A percentile compares a stretch with the other conserved stretches of the same genome.
These are phyloP conservation scores for Hypoxylon sp. DNA, from an alignment of 2,329 filamentous ascomycete genomes.

Conservation along the genomic window DNA sequence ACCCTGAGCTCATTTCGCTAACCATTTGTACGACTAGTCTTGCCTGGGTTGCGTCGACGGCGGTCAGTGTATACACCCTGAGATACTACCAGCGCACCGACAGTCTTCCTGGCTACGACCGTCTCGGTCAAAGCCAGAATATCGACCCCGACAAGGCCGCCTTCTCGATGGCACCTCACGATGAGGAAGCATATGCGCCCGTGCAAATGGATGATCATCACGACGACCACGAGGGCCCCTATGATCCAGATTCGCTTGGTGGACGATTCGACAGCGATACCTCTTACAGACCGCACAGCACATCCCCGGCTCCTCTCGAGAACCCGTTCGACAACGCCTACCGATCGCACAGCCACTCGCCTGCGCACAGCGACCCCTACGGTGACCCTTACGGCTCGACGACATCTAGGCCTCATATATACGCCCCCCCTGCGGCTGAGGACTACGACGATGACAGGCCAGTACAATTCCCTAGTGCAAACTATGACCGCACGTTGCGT, in stretches of 20 bases:
- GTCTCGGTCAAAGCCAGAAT: constrained; percentile 60
- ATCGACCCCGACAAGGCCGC: constrained; percentile 78
- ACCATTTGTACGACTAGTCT: constrained; percentile 57
- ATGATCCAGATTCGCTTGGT: constrained; percentile 53
- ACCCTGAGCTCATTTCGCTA: constrained; percentile 4
- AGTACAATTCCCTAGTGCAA: constrained; percentile 67
- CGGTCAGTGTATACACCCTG: constrained; percentile 71
- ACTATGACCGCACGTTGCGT: constrained; percentile 67
- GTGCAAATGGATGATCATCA: constrained; percentile 69
- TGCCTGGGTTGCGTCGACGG: constrained; percentile 66
- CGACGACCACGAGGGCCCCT: constrained; percentile 55
- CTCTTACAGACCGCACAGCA: constrained; percentile 60
- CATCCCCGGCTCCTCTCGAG: constrained; percentile 49
- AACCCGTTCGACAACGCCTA: constrained; percentile 62
- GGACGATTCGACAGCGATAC: constrained; percentile 64
- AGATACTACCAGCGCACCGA: constrained; percentile 73
- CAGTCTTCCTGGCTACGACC: constrained; percentile 72
- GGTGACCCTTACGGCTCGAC: constrained; percentile 48
- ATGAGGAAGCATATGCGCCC: constrained; percentile 74
- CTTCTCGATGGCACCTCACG: constrained; percentile 76
- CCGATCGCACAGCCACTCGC: constrained; percentile 54
- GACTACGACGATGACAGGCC: constrained; percentile 62
- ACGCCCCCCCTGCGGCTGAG: constrained; percentile 58
- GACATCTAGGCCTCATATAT: constrained; percentile 50
- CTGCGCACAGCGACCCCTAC: constrained; percentile 49